These are phyloP conservation scores for Nannochloropsis oceanica DNA, from an alignment of 108 stramenopile species.

Conservation along the genomic window DNA sequence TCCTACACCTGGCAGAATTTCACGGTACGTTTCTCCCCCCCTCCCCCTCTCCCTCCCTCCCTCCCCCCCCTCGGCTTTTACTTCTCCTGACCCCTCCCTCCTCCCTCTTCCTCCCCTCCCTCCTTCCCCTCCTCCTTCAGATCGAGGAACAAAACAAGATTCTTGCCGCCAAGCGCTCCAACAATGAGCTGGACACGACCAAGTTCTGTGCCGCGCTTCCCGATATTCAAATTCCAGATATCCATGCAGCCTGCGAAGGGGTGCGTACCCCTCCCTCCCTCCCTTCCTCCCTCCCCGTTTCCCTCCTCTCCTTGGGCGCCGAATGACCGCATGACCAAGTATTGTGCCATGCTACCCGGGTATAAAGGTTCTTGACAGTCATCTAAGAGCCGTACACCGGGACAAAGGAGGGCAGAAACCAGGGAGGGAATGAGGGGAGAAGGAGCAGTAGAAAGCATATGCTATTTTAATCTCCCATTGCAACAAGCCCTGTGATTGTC, in stretches of 20 bases:
- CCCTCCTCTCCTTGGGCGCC: constrained; percentile 35
- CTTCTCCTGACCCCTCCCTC: not conserved
- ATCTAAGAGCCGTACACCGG: constrained; percentile 64
- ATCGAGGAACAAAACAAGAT: constrained; percentile 46
- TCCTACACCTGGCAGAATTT: constrained; percentile 92
- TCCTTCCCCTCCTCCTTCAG: not conserved
- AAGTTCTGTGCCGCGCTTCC: not conserved
- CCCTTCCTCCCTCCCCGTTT: not conserved
- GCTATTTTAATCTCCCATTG: not conserved
- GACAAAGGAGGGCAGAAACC: too few relatives aligned
- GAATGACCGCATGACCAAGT: too few relatives aligned
- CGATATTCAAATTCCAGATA: not conserved
- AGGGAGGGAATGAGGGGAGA: constrained; percentile 35
- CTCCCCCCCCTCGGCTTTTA: not conserved
- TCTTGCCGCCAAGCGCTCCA: constrained; percentile 85
- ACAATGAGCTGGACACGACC: constrained; percentile 88
- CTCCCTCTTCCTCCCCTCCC: not conserved
- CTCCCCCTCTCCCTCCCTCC: not conserved
- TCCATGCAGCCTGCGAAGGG: not conserved
- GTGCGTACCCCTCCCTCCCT: not conserved
- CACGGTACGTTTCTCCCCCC: constrained; percentile 27
- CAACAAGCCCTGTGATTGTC: not conserved
- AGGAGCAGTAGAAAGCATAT: constrained; percentile 45
- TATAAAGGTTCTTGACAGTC: constrained; percentile 70
- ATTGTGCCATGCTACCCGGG: too few relatives aligned